A percentile compares a stretch with the other conserved stretches of the same genome.
These are phyloP conservation scores for Arachis stenosperma DNA, from an alignment of 306 rosid genomes.

Conservation along the genomic window DNA sequence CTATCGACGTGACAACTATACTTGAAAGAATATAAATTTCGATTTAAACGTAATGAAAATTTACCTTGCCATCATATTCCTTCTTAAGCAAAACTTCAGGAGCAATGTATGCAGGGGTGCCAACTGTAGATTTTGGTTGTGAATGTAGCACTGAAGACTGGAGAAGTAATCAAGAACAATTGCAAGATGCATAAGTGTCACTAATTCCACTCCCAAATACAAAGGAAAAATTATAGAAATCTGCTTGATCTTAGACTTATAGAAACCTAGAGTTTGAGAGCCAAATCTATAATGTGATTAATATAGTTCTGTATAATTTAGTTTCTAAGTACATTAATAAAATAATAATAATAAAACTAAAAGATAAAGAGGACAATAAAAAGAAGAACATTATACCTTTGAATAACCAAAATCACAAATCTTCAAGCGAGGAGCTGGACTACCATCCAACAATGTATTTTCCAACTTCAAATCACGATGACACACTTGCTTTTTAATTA, in stretches of 20 bases:
- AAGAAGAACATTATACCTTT: slow-evolving; percentile 52
- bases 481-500: slow-evolving; percentile 72
- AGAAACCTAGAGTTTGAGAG: background rate
- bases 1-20: too few relatives aligned
- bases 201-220: slow-evolving; percentile 1
- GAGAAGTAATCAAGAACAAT: slow-evolving; percentile 31
- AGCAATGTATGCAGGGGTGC: slow-evolving; percentile 97
- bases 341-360: too few relatives aligned
- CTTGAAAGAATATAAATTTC: too few relatives aligned
- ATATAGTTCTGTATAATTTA: too few relatives aligned
- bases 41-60: too few relatives aligned
- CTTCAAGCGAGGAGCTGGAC: slow-evolving; percentile 91
- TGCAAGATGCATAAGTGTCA: slow-evolving; percentile 36
- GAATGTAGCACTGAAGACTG: slow-evolving; percentile 96
- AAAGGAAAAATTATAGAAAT: background rate
- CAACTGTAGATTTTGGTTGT: slow-evolving; percentile 97
- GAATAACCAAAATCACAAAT: slow-evolving; percentile 97
- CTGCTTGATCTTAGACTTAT: slow-evolving; percentile 9
- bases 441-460: slow-evolving; percentile 94
- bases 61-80: slow-evolving; percentile 99
- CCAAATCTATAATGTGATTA: too few relatives aligned
- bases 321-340: too few relatives aligned
- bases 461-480: slow-evolving; percentile 95
- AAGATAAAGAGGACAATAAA: too few relatives aligned
- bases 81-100: slow-evolving; percentile 96